Evolutionary conservation across 352 stramenopile genomes (phyloP).

Genomic region (Ophiocytium majus): DNA sequence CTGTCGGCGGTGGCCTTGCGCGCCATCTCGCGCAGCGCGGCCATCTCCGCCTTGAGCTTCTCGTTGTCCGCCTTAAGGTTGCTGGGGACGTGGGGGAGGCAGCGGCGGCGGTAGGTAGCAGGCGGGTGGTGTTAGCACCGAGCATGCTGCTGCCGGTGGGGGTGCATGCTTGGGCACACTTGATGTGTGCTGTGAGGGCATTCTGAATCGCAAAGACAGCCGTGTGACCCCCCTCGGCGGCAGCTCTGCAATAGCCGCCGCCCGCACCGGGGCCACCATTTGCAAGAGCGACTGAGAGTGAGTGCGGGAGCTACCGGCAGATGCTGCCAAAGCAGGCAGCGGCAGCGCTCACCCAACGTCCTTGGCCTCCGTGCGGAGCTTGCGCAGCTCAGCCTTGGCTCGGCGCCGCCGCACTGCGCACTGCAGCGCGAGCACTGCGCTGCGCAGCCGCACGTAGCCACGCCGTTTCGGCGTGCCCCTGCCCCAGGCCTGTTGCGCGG

Average conservation of each 20-base stretch:
- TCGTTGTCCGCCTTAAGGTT: conserved; percentile 54
- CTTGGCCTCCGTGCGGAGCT: conserved; percentile 43
- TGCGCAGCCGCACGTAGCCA: not conserved
- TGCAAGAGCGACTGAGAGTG: too few species aligned
- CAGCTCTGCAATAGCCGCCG: too few species aligned
- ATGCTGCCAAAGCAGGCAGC: too few species aligned
- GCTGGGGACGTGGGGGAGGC: not conserved
- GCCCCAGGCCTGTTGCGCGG: not conserved
- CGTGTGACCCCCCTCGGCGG: too few species aligned
- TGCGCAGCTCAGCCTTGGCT: conserved; percentile 36
- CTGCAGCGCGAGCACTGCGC: conserved; percentile 40
- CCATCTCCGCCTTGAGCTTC: conserved; percentile 39
- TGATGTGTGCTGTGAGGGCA: too few species aligned
- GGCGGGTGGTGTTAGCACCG: not conserved
- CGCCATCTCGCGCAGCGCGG: conserved; percentile 27
- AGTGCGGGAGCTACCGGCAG: too few species aligned
- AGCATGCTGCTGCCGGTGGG: not conserved
- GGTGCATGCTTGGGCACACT: not conserved
- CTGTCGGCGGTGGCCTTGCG: not conserved
- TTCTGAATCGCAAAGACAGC: too few species aligned
- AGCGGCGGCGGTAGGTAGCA: too few species aligned
- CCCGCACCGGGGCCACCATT: too few species aligned
- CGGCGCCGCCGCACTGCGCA: conserved; percentile 28
- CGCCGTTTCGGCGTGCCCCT: not conserved
- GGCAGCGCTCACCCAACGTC: conserved; percentile 29